phyloP scores from a whole-genome alignment of 2,329 filamentous ascomycete genomes.

The Canariomyces notabilis region DNA sequence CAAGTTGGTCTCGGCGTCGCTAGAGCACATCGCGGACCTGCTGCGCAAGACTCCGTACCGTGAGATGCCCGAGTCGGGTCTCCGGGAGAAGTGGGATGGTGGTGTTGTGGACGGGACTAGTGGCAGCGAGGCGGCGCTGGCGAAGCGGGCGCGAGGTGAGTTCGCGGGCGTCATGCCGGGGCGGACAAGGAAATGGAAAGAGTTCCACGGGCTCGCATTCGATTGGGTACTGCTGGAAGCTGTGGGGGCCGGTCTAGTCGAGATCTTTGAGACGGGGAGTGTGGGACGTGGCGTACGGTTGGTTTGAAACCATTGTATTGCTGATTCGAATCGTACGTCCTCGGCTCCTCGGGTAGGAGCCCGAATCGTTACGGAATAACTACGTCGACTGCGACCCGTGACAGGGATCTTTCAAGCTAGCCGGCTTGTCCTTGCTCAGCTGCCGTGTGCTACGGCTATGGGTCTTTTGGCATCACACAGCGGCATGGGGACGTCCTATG shows the following conservation, averaged over 20 bases:
- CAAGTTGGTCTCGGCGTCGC: conserved; percentile 57
- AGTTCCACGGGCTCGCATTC: conserved; percentile 64
- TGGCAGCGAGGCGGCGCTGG: conserved; percentile 29
- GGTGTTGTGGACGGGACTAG: conserved; percentile 47
- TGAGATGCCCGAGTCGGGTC: conserved; percentile 56
- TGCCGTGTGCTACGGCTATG: not conserved
- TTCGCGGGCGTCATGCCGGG: conserved; percentile 54
- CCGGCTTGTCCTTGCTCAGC: conserved; percentile 2
- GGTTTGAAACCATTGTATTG: conserved; percentile 26
- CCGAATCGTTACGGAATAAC: no score
- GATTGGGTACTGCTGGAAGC: conserved; percentile 69
- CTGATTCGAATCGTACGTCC: no score
- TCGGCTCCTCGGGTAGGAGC: no score
- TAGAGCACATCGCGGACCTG: conserved; percentile 56
- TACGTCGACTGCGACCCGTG: no score
- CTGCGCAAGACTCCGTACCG: conserved; percentile 55
- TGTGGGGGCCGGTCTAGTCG: conserved; percentile 63
- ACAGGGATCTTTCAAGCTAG: no score
- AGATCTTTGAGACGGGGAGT: conserved; percentile 69
- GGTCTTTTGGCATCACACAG: not conserved
- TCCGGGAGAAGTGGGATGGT: conserved; percentile 68
- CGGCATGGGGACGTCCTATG: not conserved
- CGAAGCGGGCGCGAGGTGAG: conserved; percentile 50
- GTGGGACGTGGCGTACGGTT: conserved; percentile 62
- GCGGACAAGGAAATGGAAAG: conserved; percentile 63